Evolutionary conservation across 2,329 filamentous ascomycete genomes (phyloP).

Genomic region (Colletotrichum camelliae): DNA sequence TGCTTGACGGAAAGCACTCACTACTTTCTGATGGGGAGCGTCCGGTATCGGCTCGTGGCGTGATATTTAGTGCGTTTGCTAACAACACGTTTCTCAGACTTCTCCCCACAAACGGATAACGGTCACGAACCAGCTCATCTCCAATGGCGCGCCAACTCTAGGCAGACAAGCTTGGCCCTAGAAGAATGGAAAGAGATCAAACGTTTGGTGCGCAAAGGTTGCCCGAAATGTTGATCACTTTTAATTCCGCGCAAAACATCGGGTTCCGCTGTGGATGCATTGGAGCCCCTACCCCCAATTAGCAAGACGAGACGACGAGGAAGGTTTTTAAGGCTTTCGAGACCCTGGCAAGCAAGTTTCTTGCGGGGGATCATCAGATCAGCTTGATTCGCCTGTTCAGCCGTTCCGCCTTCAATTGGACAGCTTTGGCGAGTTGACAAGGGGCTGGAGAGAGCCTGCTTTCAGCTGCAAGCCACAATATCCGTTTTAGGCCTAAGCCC

Average conservation of each 20-base stretch:
- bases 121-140: neutral
- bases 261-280: constrained; percentile 8
- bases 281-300: neutral
- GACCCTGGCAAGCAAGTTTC: neutral
- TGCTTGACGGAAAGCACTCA: neutral
- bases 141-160: neutral
- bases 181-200: neutral
- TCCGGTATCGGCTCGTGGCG: neutral
- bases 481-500: constrained; percentile 12
- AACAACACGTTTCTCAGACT: neutral
- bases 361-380: neutral
- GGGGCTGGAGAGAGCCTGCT: constrained; percentile 12
- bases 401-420: constrained; percentile 1
- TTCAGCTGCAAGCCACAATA: constrained; percentile 21
- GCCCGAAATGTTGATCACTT: neutral
- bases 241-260: neutral
- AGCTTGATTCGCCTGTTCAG: neutral
- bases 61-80: neutral
- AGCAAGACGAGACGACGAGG: neutral
- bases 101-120: neutral
- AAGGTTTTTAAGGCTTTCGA: neutral
- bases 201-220: neutral
- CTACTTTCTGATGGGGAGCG: neutral
- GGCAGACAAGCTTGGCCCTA: neutral
- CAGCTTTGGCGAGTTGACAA: constrained; percentile 7